Evolutionary conservation across 2,329 filamentous ascomycete species (phyloP).

Genomic region (Penicillium sp.): DNA sequence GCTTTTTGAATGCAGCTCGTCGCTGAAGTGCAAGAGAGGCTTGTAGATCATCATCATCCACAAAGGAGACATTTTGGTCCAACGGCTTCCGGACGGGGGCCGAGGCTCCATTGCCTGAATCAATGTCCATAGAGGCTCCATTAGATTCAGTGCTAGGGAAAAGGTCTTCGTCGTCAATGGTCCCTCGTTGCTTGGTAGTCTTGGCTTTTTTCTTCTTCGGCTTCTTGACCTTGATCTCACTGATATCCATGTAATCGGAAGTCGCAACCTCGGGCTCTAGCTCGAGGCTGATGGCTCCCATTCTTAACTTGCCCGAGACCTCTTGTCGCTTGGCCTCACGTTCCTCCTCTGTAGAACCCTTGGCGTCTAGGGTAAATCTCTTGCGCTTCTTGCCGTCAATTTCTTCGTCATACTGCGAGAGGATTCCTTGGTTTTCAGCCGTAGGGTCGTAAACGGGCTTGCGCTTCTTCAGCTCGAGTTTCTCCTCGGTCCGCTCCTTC

Average conservation of each 20-base stretch:
- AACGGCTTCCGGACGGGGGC: slow-evolving; percentile 60
- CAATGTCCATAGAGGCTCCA: slow-evolving; percentile 71
- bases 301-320: slow-evolving; percentile 61
- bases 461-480: slow-evolving; percentile 84
- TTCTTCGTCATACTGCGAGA: slow-evolving; percentile 94
- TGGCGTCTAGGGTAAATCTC: slow-evolving; percentile 79
- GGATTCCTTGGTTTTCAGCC: slow-evolving; percentile 66
- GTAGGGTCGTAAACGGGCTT: slow-evolving; percentile 85
- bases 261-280: slow-evolving; percentile 64
- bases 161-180: slow-evolving; percentile 61
- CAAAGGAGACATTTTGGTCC: slow-evolving; percentile 67
- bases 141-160: slow-evolving; percentile 43
- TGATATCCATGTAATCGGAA: slow-evolving; percentile 86
- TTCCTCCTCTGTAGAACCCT: slow-evolving; percentile 68
- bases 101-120: slow-evolving; percentile 51
- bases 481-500: slow-evolving; percentile 56
- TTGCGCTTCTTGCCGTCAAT: slow-evolving; percentile 88
- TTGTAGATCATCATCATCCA: slow-evolving; percentile 92
- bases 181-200: slow-evolving; percentile 66
- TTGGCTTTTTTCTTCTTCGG: slow-evolving; percentile 84
- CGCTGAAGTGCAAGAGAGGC: slow-evolving; percentile 81
- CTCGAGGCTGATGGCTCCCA: slow-evolving; percentile 75
- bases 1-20: slow-evolving; percentile 81
- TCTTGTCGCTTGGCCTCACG: slow-evolving; percentile 56
- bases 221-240: slow-evolving; percentile 90